Conservation (phyloP, 805 yeast genomes). For the Blastobotrys robertii region DNA sequence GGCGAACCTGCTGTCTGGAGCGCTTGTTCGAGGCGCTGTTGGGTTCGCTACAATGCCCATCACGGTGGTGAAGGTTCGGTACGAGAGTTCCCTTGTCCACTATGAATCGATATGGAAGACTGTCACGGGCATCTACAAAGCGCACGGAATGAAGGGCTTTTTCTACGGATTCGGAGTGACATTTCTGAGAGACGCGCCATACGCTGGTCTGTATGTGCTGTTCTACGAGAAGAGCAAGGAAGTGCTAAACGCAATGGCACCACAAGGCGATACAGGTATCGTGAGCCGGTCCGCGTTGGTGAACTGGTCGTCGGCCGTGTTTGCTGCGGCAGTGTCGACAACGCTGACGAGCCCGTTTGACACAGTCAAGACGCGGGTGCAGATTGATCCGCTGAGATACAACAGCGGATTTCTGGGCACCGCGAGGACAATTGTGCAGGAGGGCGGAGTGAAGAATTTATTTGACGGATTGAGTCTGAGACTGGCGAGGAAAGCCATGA, state of each 20-base stretch:
- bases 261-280: constrained; percentile 12
- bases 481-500: constrained; percentile 72
- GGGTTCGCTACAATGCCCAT: constrained; percentile 92
- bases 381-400: constrained; percentile 47
- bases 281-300: constrained; percentile 38
- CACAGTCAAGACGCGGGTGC: constrained; percentile 86
- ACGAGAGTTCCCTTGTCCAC: constrained; percentile 68
- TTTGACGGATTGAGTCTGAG: constrained; percentile 82
- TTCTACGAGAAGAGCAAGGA: constrained; percentile 71
- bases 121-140: constrained; percentile 39
- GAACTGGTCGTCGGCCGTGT: constrained; percentile 66
- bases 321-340: constrained; percentile 74
- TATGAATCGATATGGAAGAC: constrained; percentile 61
- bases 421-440: constrained; percentile 28
- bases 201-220: constrained; percentile 86
- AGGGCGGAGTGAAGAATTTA: constrained; percentile 44
- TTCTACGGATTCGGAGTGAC: constrained; percentile 87
- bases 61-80: constrained; percentile 81
- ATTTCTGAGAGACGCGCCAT: constrained; percentile 83
- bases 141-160: constrained; percentile 56
- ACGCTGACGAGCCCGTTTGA: constrained; percentile 91
- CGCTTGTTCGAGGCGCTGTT: constrained; percentile 65
- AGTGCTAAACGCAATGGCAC: constrained; percentile 36
- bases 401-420: constrained; percentile 33
- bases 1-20: constrained; percentile 71